Conservation (phyloP, 1,284 basidiomycete genomes). For the Ustilago sp. region DNA sequence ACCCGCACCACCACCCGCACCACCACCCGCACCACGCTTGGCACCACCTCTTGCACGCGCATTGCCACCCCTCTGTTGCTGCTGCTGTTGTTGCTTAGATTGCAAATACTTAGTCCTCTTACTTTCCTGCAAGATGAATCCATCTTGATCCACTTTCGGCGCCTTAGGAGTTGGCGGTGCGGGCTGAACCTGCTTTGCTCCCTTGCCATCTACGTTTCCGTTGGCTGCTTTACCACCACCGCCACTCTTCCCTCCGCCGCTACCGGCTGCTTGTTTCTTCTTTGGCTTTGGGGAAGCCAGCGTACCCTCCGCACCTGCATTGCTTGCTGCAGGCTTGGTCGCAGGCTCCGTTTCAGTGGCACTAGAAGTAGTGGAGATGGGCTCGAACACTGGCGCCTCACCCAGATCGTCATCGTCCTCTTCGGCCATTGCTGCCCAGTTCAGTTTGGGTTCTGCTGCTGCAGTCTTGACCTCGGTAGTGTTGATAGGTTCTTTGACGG, state of each 20-base stretch:
- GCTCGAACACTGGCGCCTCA: conserved; percentile 46
- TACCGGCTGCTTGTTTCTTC: conserved; percentile 20
- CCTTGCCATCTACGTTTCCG: conserved; percentile 13
- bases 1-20: conserved; percentile 14
- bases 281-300: conserved; percentile 31
- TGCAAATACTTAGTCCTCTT: conserved; percentile 49
- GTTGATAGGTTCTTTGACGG: conserved; percentile 36
- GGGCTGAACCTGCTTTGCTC: conserved; percentile 3
- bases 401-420: conserved; percentile 52
- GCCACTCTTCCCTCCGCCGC: conserved; percentile 13
- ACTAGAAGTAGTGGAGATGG: conserved; percentile 27
- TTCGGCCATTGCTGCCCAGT: conserved; percentile 49
- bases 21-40: conserved; percentile 7
- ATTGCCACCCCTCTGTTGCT: conserved; percentile 15
- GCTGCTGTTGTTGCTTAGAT: conserved; percentile 46
- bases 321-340: not conserved
- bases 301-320: not conserved
- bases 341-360: conserved; percentile 17
- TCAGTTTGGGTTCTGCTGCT: conserved; percentile 36
- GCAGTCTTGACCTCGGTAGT: conserved; percentile 12
- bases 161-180: conserved; percentile 1
- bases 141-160: conserved; percentile 52
- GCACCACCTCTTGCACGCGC: not conserved
- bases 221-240: conserved; percentile 2
- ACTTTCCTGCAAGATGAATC: conserved; percentile 51